Evolutionary conservation across 2,329 filamentous ascomycete genomes (phyloP), one percentile per base, ranked within the genome.

Genomic region (Hypoxylon sp.): DNA sequence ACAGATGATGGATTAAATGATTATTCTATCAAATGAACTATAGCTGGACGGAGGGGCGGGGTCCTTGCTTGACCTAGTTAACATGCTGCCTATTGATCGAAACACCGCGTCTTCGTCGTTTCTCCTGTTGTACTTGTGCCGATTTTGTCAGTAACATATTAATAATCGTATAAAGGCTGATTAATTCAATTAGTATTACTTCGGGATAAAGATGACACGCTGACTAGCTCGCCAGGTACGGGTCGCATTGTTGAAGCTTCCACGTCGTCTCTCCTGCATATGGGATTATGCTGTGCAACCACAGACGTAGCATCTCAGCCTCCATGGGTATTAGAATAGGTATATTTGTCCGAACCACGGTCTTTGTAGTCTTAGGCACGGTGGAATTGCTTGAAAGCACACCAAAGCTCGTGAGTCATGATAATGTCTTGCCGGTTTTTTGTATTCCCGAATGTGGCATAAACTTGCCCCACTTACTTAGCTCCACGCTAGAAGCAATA

Each of bases 181-280:
- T 41, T 54, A 54, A 54, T 54, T 41, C 25, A 3, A 25, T 16
- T 6, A 11, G 27, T 7, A 12, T 16, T 21, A 21, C 21, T 29
- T 30, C 34, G 51, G 51, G 34, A 21, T 16, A 54, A 54, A 43
- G 27, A 54, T 54, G 39, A 30, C 29, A 54, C 51, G 51, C 21
- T 25, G n/a, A 25, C n/a, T 29, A 23, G 45, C 23, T 27, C 12
- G 21, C 6, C 1, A n/a, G 45, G 11, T 29, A 3, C 7, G 9
- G 9, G 2, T 12, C 30, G 4, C 30, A 34, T 34, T 12, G 30
- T 30, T 7, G 29, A 30, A 30, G n/a, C n/a, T n/a, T n/a, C n/a
- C n/a, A 30, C 29, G 7, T n/a, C 34, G 34, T 5, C 34, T 39
- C 34, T 39, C n/a, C n/a, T 16, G 34, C 34, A 19, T 7, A 19